These are phyloP conservation scores for Populus hybrid DNA, from an alignment of 441 rosid genomes.

Conservation along the genomic window DNA sequence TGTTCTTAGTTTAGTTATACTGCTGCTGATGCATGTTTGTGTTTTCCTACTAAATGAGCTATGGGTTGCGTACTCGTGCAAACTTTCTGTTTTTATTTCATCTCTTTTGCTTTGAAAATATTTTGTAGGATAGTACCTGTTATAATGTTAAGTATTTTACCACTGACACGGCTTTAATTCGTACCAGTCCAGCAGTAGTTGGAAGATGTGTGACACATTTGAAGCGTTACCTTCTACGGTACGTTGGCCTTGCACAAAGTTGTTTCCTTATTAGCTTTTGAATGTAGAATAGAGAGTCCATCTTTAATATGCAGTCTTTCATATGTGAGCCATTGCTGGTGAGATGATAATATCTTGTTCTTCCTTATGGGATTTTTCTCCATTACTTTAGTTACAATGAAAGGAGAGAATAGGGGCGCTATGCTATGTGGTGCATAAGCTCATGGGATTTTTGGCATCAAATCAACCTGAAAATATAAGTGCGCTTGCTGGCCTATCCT, in stretches of 20 bases:
- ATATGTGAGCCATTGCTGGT: constrained; percentile 4
- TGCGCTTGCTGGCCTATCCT: background rate
- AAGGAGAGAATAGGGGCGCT: background rate
- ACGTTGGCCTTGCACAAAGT: constrained; percentile 27
- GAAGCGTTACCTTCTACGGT: constrained; percentile 91
- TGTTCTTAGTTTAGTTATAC: background rate
- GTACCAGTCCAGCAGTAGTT: constrained; percentile 94
- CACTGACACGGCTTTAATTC: constrained; percentile 33
- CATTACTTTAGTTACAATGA: background rate
- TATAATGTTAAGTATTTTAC: constrained; percentile 12
- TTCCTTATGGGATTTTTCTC: background rate
- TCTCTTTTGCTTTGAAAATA: constrained; percentile 2
- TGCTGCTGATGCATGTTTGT: background rate
- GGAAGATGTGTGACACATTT: constrained; percentile 90
- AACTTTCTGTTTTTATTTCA: background rate
- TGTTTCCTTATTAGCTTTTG: constrained; percentile 17
- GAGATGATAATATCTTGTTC: background rate
- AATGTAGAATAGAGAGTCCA: constrained; percentile 7
- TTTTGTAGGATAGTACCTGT: constrained; percentile 10
- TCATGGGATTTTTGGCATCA: background rate
- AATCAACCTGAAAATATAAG: background rate
- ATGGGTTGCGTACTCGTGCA: background rate
- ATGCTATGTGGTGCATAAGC: background rate
- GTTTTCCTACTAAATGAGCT: background rate
- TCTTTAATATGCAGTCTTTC: constrained; percentile 6